Percentiles rank a stretch among this genome's conserved stretches.
Conservation (phyloP, 306 rosid species). For the Biancaea sappan region DNA sequence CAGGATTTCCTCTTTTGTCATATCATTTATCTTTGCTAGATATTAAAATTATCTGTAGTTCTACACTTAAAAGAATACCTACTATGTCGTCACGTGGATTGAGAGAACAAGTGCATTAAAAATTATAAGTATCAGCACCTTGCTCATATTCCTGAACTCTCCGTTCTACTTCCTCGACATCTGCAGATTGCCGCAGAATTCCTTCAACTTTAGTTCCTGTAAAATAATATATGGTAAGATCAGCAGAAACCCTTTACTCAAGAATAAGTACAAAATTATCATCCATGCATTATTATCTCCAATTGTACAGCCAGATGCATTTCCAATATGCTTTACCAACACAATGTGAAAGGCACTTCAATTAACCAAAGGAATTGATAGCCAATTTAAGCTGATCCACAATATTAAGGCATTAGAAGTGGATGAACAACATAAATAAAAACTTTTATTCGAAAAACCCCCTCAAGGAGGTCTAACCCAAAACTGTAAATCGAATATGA, state of each 20-base stretch:
- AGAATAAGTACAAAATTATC: background rate
- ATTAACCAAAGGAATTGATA: background rate
- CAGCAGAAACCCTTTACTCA: slow-evolving; percentile 12
- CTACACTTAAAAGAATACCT: background rate
- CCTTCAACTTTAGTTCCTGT: slow-evolving; percentile 89
- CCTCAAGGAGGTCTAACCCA: background rate
- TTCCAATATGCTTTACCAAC: slow-evolving; percentile 18
- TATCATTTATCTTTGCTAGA: background rate
- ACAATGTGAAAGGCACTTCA: background rate
- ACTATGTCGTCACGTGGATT: background rate
- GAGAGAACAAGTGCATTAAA: slow-evolving; percentile 5
- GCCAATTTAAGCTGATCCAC: background rate
- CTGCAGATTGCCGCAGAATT: slow-evolving; percentile 94
- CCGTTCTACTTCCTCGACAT: slow-evolving; percentile 97
- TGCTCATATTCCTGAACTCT: slow-evolving; percentile 97
- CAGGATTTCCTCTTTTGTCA: slow-evolving; percentile 1
- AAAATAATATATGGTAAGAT: slow-evolving; percentile 21
- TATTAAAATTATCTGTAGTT: background rate
- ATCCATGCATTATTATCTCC: background rate
- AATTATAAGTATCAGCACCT: slow-evolving; percentile 50
- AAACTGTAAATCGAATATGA: background rate
- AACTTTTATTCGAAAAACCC: background rate
- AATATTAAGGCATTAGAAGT: background rate
- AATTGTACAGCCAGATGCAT: slow-evolving; percentile 11
- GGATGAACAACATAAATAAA: background rate